Evolutionary conservation across 1,284 basidiomycete species (phyloP).

Genomic region (Puccinia horiana): DNA sequence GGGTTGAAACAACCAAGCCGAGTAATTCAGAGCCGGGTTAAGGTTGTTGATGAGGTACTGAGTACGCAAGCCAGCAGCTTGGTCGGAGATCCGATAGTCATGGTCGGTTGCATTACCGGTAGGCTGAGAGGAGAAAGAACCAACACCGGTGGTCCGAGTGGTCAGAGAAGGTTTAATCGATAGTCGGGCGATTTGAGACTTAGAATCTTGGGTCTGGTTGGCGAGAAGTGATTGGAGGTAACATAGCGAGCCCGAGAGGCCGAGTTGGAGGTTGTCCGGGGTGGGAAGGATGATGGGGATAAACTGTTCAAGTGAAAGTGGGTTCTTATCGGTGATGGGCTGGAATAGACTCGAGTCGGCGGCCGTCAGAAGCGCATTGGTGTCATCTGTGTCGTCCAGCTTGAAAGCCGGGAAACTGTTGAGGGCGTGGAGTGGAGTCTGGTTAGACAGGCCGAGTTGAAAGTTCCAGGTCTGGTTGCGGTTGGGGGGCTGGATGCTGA

Average conservation of each 20-base stretch:
- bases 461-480: background rate
- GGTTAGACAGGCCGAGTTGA: constrained; percentile 13
- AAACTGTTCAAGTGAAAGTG: background rate
- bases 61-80: constrained; percentile 16
- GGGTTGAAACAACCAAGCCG: constrained; percentile 53
- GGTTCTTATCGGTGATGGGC: background rate
- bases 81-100: constrained; percentile 23
- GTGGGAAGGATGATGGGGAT: constrained; percentile 22
- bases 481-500: constrained; percentile 1
- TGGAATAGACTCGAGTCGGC: constrained; percentile 28
- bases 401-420: constrained; percentile 29
- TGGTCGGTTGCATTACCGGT: background rate
- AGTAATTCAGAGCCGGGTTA: constrained; percentile 55
- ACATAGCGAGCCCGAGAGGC: constrained; percentile 24
- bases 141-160: constrained; percentile 18
- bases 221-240: constrained; percentile 17
- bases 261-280: background rate
- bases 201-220: background rate
- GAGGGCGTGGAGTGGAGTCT: background rate
- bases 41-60: constrained; percentile 53
- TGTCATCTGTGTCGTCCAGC: constrained; percentile 31
- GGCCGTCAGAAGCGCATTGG: constrained; percentile 28
- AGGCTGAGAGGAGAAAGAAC: constrained; percentile 19
- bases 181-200: background rate
- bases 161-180: constrained; percentile 18